A percentile compares a stretch with the other conserved stretches of the same genome.
phyloP scores from a whole-genome alignment of 164 flowering plant genomes.

The Aristolochia fimbriata region DNA sequence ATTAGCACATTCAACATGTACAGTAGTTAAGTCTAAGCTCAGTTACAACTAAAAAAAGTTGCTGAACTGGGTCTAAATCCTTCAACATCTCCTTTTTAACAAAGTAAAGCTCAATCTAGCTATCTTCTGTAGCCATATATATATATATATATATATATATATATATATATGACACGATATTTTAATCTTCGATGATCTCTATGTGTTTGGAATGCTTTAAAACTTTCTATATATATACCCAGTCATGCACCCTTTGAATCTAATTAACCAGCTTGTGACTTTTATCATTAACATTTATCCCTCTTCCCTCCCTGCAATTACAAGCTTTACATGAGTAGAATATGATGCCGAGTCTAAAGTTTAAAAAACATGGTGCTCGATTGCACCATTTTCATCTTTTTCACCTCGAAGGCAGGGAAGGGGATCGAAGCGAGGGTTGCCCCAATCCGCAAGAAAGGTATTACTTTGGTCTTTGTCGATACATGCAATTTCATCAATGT shows the following conservation, averaged over 20 bases:
- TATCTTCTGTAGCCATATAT: too few species aligned
- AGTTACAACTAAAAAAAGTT: background rate
- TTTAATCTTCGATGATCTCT: too few species aligned
- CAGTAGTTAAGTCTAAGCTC: background rate
- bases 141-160: too few species aligned
- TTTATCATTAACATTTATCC: background rate
- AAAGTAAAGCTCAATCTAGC: background rate
- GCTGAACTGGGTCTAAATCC: background rate
- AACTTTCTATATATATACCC: too few species aligned
- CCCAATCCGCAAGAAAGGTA: constrained; percentile 2
- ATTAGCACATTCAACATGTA: background rate
- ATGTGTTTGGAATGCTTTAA: too few species aligned
- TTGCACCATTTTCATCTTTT: background rate
- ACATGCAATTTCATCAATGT: background rate
- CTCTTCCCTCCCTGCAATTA: background rate
- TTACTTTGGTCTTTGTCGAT: background rate
- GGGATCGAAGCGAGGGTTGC: background rate
- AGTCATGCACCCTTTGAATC: background rate
- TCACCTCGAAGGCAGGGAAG: constrained; percentile 1
- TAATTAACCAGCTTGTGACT: background rate
- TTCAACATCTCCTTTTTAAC: background rate
- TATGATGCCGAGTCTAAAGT: background rate
- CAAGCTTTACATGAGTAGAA: constrained; percentile 5
- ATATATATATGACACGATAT: too few species aligned
- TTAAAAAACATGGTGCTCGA: background rate